Evolutionary conservation across 148 eudicot genomes (phyloP).

Genomic region (Chenopodium suecicum): DNA sequence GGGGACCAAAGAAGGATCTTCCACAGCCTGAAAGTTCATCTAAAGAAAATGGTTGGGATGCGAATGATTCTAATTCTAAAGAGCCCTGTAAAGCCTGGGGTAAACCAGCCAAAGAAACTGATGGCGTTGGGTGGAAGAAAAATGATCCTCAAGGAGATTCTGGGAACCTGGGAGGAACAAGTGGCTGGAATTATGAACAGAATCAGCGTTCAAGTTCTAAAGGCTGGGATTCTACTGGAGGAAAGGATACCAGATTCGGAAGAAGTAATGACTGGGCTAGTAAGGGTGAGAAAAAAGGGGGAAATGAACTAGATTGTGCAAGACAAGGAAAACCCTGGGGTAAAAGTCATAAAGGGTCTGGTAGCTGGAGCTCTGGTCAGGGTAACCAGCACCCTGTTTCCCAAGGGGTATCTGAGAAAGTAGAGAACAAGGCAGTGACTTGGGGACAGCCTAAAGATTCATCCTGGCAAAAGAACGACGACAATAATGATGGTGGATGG

Average conservation of each 20-base stretch:
- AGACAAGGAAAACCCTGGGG: background rate
- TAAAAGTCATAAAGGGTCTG: background rate
- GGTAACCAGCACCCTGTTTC: background rate
- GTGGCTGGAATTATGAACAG: no score
- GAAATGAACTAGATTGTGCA: background rate
- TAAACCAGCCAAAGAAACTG: slow-evolving; percentile 3
- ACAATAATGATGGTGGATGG: slow-evolving; percentile 20
- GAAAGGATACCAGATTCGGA: no score
- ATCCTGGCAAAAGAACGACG: slow-evolving; percentile 21
- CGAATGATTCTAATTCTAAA: background rate
- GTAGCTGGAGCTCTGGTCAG: slow-evolving; percentile 14
- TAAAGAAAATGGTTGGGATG: slow-evolving; percentile 33
- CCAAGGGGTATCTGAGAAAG: background rate
- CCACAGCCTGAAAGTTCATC: slow-evolving; percentile 21
- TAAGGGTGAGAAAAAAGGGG: background rate
- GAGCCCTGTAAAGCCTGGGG: slow-evolving; percentile 17
- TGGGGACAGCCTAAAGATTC: slow-evolving; percentile 28
- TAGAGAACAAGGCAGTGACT: slow-evolving; percentile 3
- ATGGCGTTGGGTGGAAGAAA: slow-evolving; percentile 3
- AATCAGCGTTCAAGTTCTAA: background rate
- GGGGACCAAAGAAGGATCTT: slow-evolving; percentile 29
- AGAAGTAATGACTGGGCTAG: no score
- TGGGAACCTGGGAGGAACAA: no score
- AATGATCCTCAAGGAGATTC: background rate
- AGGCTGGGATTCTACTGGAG: background rate